Percentiles rank a stretch among this genome's conserved stretches.
These are phyloP conservation scores for Rhizopogon rudus DNA, from an alignment of 768 basidiomycete genomes.

Conservation along the genomic window DNA sequence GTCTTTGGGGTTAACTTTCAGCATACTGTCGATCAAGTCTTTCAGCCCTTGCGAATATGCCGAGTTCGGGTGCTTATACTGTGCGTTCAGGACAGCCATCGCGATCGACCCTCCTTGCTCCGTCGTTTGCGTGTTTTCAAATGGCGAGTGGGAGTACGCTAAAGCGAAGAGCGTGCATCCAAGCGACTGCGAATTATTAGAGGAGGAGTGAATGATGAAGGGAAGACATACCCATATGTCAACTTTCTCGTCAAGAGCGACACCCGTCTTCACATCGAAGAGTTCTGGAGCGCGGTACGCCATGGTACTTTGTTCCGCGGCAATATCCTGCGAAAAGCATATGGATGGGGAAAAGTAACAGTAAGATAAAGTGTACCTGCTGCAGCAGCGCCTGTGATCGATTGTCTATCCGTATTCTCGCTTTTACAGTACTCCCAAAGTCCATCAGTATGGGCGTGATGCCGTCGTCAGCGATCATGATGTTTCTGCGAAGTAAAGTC, in stretches of 20 bases:
- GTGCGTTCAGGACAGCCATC: constrained; percentile 93
- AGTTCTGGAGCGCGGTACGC: constrained; percentile 96
- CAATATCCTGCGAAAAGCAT: constrained; percentile 65
- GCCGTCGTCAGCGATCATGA: constrained; percentile 95
- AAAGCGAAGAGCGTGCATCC: constrained; percentile 94
- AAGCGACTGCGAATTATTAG: constrained; percentile 59
- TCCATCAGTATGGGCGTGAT: constrained; percentile 90
- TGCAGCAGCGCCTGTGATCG: constrained; percentile 85
- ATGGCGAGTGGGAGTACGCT: constrained; percentile 94
- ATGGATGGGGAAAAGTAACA: constrained; percentile 1
- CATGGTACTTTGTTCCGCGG: constrained; percentile 98
- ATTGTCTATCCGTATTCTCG: constrained; percentile 75
- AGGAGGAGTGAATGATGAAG: not conserved
- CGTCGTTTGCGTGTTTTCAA: constrained; percentile 87
- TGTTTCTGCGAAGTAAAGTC: constrained; percentile 53
- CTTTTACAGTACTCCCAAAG: constrained; percentile 89
- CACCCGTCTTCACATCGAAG: constrained; percentile 94
- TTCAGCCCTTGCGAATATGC: constrained; percentile 84
- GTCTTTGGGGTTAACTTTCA: constrained; percentile 77
- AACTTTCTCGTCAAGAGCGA: constrained; percentile 86
- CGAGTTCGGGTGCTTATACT: constrained; percentile 84
- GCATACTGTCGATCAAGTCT: constrained; percentile 78
- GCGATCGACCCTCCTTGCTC: constrained; percentile 96
- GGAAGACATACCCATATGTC: constrained; percentile 81
- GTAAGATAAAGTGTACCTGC: constrained; percentile 47